phyloP scores from a whole-genome alignment of 2,329 filamentous ascomycete genomes.

The Zasmidium citrigriseum region DNA sequence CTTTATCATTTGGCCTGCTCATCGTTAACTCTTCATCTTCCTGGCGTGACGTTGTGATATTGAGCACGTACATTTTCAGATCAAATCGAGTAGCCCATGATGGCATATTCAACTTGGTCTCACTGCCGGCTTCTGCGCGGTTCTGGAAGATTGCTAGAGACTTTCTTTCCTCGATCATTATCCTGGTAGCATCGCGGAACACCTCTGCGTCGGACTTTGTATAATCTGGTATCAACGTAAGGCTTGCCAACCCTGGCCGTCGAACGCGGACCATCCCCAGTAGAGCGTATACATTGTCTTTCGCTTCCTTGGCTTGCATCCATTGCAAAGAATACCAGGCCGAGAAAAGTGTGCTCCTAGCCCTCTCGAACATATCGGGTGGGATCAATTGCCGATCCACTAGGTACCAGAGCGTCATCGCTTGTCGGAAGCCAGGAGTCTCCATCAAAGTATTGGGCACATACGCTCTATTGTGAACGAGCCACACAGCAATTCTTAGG shows the following conservation, averaged over 20 bases:
- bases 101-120: neutral
- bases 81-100: neutral
- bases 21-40: neutral
- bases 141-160: neutral
- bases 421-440: neutral
- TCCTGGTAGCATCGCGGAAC: slow-evolving; percentile 1
- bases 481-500: neutral
- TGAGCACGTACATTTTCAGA: neutral
- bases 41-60: too few relatives aligned
- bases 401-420: neutral
- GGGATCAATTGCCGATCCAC: neutral
- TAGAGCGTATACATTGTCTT: slow-evolving; percentile 1
- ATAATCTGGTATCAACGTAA: neutral
- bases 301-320: neutral
- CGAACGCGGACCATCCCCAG: neutral
- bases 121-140: neutral
- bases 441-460: neutral
- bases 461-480: neutral
- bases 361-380: neutral
- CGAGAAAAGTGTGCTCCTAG: neutral
- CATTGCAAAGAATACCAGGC: neutral
- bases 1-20: neutral
- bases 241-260: neutral
- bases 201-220: neutral
- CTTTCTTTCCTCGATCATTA: slow-evolving; percentile 1